These are phyloP conservation scores for Myrica gale DNA, from an alignment of 306 rosid species.

Conservation along the genomic window DNA sequence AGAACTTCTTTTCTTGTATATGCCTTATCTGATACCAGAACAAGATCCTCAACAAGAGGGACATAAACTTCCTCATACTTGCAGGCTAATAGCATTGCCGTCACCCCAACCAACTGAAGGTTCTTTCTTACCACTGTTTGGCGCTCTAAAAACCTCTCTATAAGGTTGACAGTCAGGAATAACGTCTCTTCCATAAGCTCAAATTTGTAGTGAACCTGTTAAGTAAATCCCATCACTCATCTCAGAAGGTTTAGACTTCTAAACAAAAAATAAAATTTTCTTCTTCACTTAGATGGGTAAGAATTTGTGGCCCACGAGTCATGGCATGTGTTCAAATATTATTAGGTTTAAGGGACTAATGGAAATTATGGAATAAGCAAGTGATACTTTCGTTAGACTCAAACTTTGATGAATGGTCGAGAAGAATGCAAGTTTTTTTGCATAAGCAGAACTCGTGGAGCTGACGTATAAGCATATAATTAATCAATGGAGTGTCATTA, in stretches of 20 bases:
- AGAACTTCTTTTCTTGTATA: constrained; percentile 41
- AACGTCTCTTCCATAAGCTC: constrained; percentile 41
- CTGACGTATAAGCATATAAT: no score
- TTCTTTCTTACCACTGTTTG: constrained; percentile 35
- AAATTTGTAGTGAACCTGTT: constrained; percentile 55
- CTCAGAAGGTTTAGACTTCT: not conserved
- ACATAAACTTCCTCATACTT: constrained; percentile 46
- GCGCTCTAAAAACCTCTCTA: constrained; percentile 45
- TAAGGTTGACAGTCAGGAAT: constrained; percentile 44
- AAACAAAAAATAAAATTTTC: not conserved
- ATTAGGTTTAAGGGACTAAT: no score
- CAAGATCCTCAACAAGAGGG: constrained; percentile 45
- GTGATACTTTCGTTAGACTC: no score
- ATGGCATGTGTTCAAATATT: no score
- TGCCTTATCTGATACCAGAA: constrained; percentile 44
- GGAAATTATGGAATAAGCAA: no score
- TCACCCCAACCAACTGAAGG: constrained; percentile 48
- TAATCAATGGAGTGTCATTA: no score
- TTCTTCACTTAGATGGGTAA: not conserved
- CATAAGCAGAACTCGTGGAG: no score
- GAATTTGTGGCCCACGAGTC: no score
- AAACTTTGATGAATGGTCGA: no score
- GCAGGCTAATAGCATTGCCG: constrained; percentile 49
- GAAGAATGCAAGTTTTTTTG: no score
- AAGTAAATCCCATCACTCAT: constrained; percentile 4